Evolutionary conservation across 192 early-diverging fungal species (phyloP).

Genomic region (Martensiomyces pterosporus): DNA sequence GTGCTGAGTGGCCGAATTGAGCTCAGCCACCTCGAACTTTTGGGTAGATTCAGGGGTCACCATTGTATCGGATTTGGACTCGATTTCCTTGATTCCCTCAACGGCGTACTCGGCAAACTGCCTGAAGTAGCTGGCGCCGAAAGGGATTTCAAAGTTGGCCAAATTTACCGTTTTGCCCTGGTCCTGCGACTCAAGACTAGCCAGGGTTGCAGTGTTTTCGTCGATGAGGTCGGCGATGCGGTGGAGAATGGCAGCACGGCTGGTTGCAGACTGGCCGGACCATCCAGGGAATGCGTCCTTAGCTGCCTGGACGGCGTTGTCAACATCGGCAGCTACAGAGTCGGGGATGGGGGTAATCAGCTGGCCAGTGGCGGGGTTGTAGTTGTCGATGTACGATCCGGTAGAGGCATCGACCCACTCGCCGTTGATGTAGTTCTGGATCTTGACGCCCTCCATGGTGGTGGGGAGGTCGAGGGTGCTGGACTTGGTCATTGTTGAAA

Average conservation of each 20-base stretch:
- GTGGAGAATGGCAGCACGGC: conserved; percentile 54
- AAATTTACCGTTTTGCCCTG: conserved; percentile 71
- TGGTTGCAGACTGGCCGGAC: too few relatives aligned
- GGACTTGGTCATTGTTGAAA: too few relatives aligned
- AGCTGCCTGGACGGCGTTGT: too few relatives aligned
- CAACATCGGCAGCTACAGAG: too few relatives aligned
- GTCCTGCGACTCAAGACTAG: conserved; percentile 64
- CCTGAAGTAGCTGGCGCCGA: conserved; percentile 59
- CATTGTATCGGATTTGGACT: too few relatives aligned
- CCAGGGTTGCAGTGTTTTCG: conserved; percentile 40
- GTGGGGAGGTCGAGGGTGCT: conserved; percentile 12
- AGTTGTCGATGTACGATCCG: conserved; percentile 54
- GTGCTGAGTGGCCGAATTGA: conserved; percentile 58
- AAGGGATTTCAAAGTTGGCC: conserved; percentile 59
- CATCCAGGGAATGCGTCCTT: too few relatives aligned
- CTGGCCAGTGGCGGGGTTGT: conserved; percentile 69
- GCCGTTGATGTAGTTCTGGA: conserved; percentile 71
- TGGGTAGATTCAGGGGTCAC: too few relatives aligned
- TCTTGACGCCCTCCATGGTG: conserved; percentile 22
- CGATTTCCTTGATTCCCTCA: conserved; percentile 58
- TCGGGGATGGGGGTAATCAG: conserved; percentile 58
- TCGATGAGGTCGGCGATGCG: conserved; percentile 62
- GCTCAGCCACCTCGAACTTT: too few relatives aligned
- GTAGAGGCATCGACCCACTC: conserved; percentile 54
- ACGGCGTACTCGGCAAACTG: conserved; percentile 72